phyloP scores from a whole-genome alignment of 2,329 filamentous ascomycete species.

The Ramichloridium luteum region DNA sequence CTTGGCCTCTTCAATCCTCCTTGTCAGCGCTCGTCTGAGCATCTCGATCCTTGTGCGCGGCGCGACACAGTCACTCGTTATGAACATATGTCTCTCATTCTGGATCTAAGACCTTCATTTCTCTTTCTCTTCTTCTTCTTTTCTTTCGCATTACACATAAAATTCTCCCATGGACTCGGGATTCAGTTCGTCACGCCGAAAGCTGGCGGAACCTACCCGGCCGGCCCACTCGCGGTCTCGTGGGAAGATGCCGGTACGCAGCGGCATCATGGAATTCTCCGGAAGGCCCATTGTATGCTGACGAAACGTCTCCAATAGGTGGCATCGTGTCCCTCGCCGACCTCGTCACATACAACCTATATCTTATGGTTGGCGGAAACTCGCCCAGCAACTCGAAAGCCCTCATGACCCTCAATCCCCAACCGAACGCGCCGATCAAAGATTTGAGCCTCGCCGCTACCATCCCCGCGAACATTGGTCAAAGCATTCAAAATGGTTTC shows the following conservation, averaged over 20 bases:
- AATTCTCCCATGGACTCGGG: conserved; percentile 9
- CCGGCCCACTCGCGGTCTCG: conserved; percentile 9
- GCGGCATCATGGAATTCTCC: not conserved
- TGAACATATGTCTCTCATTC: not conserved
- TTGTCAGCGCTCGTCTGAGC: too few relatives aligned
- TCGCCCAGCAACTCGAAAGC: conserved; percentile 9
- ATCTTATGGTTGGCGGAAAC: conserved; percentile 14
- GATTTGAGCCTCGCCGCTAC: conserved; percentile 6
- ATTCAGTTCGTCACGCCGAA: conserved; percentile 10
- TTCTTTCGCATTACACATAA: conserved; percentile 6
- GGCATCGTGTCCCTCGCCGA: conserved; percentile 9
- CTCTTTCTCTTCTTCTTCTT: conserved; percentile 8
- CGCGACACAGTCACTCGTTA: too few relatives aligned
- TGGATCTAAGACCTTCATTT: conserved; percentile 1
- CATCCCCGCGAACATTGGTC: conserved; percentile 10
- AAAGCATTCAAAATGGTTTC: conserved; percentile 14
- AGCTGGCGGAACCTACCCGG: conserved; percentile 11
- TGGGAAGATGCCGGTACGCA: conserved; percentile 13
- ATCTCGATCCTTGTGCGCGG: too few relatives aligned
- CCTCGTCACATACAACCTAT: conserved; percentile 10
- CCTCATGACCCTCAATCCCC: conserved; percentile 11
- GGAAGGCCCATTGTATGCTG: not conserved
- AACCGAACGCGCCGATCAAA: conserved; percentile 5
- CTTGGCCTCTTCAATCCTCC: too few relatives aligned
- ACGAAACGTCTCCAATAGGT: not conserved